phyloP scores from a whole-genome alignment of 805 yeast species.

The Yarrowia hollandica region DNA sequence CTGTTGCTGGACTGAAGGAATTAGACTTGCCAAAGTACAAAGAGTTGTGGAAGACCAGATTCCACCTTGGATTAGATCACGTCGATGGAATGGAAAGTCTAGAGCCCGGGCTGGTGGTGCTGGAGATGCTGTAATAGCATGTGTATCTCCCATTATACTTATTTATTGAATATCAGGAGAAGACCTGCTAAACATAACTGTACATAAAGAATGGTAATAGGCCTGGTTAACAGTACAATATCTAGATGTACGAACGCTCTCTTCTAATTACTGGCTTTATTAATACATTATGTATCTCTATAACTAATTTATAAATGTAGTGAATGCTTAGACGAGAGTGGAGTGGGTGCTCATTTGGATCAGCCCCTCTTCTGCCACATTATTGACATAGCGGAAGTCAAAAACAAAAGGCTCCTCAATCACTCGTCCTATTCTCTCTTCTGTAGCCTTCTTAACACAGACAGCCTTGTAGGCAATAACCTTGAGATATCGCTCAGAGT shows the following conservation, averaged over 20 bases:
- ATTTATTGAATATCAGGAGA: constrained; percentile 6
- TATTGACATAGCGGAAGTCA: constrained; percentile 9
- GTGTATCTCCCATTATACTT: not conserved
- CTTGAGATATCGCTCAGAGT: constrained; percentile 21
- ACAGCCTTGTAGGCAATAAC: constrained; percentile 18
- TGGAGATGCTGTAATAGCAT: constrained; percentile 32
- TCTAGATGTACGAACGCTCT: too few relatives aligned
- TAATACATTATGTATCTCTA: not conserved
- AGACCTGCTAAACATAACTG: not conserved
- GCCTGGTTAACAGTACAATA: too few relatives aligned
- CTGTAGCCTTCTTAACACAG: constrained; percentile 13
- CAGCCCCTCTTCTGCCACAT: not conserved
- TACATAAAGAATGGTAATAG: too few relatives aligned
- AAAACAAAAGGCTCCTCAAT: constrained; percentile 27
- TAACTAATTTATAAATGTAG: not conserved
- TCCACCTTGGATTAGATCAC: constrained; percentile 74
- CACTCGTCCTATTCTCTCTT: constrained; percentile 15
- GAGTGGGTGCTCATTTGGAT: constrained; percentile 24
- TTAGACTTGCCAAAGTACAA: constrained; percentile 4
- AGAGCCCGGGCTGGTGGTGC: constrained; percentile 53
- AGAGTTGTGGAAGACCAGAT: constrained; percentile 36
- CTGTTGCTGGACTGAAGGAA: constrained; percentile 33
- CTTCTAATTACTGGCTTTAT: not conserved
- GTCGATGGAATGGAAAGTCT: constrained; percentile 56
- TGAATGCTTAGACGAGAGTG: constrained; percentile 3